A percentile compares a stretch with the other conserved stretches of the same genome.
Evolutionary conservation across 257 asterid species (phyloP).

Genomic region (Schizonepeta tenuifolia): DNA sequence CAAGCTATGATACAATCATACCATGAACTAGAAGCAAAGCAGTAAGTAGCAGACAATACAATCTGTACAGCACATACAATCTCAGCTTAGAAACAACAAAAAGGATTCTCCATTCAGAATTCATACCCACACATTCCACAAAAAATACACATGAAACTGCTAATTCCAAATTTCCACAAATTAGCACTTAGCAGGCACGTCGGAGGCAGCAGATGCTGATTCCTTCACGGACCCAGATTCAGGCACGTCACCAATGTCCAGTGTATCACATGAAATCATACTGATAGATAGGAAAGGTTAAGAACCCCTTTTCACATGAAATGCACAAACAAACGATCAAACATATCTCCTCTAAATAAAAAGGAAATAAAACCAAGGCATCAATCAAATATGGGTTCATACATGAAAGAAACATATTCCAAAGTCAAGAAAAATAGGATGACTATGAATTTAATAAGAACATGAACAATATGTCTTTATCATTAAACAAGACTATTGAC

Average conservation of each 20-base stretch:
- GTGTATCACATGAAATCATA: no score
- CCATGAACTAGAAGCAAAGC: neutral
- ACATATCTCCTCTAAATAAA: no score
- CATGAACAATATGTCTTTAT: no score
- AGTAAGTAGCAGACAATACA: conserved; percentile 29
- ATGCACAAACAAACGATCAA: no score
- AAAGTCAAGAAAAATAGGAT: no score
- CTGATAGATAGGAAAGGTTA: no score
- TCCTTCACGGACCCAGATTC: conserved; percentile 43
- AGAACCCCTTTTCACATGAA: no score
- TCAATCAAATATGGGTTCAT: no score
- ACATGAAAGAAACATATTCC: no score
- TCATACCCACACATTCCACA: conserved; percentile 28
- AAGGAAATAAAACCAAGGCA: no score
- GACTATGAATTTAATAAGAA: no score
- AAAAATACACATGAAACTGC: conserved; percentile 7
- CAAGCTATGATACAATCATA: conserved; percentile 7
- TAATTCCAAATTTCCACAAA: conserved; percentile 12
- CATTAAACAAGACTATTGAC: no score
- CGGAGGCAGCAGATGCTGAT: conserved; percentile 59
- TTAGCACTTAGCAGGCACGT: conserved; percentile 41
- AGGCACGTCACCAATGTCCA: conserved; percentile 88
- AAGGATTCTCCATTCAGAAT: neutral
- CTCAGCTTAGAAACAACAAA: conserved; percentile 21
- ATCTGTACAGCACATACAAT: conserved; percentile 34